These are phyloP conservation scores for Xeromyces bisporus DNA, from an alignment of 495 filamentous ascomycete species.

Conservation along the genomic window DNA sequence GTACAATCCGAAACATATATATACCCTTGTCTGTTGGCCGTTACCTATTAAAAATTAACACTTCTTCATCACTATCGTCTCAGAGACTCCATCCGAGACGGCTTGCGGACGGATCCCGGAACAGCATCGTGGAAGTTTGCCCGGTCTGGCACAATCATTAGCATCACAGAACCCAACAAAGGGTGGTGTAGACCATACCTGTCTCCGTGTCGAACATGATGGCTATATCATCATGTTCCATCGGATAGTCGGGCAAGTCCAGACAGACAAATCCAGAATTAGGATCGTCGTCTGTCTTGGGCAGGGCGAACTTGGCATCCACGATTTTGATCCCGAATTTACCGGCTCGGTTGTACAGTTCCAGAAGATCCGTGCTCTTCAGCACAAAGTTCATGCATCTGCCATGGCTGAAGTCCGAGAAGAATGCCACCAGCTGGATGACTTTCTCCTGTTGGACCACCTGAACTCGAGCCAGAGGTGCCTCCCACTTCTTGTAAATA, in stretches of 20 bases:
- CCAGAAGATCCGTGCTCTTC: slow-evolving; percentile 63
- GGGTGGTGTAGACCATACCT: slow-evolving; percentile 38
- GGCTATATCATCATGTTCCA: slow-evolving; percentile 78
- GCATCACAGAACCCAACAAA: neutral
- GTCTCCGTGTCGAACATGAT: slow-evolving; percentile 63
- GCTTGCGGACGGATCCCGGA: slow-evolving; percentile 30
- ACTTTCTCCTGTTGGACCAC: slow-evolving; percentile 56
- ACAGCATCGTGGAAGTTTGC: slow-evolving; percentile 26
- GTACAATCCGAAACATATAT: too few species aligned
- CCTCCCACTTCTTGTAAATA: slow-evolving; percentile 82
- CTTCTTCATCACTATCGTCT: slow-evolving; percentile 22
- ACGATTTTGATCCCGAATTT: slow-evolving; percentile 57
- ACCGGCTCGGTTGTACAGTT: slow-evolving; percentile 47
- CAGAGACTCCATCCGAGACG: slow-evolving; percentile 33
- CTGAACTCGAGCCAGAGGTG: slow-evolving; percentile 55
- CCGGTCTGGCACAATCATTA: slow-evolving; percentile 18
- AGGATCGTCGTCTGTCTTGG: slow-evolving; percentile 40
- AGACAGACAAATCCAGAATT: slow-evolving; percentile 58
- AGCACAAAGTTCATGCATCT: slow-evolving; percentile 75
- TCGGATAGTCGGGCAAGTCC: slow-evolving; percentile 73
- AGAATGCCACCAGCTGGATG: slow-evolving; percentile 64
- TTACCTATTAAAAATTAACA: too few species aligned
- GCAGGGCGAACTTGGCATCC: slow-evolving; percentile 80
- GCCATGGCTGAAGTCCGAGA: slow-evolving; percentile 61
- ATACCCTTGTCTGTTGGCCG: too few species aligned